Percentiles rank a stretch among this genome's conserved stretches.
phyloP scores from a whole-genome alignment of 148 eudicot genomes.

The Polygonum maritimum region DNA sequence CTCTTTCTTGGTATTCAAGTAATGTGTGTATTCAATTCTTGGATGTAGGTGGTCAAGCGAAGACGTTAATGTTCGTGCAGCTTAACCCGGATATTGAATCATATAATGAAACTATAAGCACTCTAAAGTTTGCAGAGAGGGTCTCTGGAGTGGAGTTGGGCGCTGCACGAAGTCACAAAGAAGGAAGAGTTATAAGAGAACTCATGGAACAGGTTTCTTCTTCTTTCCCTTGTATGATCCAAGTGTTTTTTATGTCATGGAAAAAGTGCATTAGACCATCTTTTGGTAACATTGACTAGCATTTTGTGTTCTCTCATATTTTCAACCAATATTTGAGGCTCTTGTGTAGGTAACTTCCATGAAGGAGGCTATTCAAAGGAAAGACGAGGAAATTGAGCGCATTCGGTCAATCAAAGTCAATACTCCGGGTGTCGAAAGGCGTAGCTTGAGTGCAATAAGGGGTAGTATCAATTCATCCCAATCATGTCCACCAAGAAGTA shows the following conservation, averaged over 20 bases:
- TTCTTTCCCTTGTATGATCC: background rate
- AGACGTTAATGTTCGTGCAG: slow-evolving; percentile 97
- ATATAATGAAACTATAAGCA: slow-evolving; percentile 81
- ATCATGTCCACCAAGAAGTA: slow-evolving; percentile 59
- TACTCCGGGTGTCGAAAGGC: slow-evolving; percentile 35
- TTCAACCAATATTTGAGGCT: background rate
- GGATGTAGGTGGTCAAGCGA: slow-evolving; percentile 88
- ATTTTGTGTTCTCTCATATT: no score
- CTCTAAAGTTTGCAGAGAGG: slow-evolving; percentile 95
- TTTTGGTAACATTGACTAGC: background rate
- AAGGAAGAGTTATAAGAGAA: slow-evolving; percentile 81
- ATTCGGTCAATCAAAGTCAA: slow-evolving; percentile 37
- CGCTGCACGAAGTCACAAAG: slow-evolving; percentile 81
- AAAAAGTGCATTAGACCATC: background rate
- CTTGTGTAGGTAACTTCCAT: slow-evolving; percentile 48
- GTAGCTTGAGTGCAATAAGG: slow-evolving; percentile 29
- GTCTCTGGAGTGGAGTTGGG: slow-evolving; percentile 99
- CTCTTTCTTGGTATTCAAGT: background rate
- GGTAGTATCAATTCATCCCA: slow-evolving; percentile 15
- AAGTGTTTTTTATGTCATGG: no score
- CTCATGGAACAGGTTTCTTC: slow-evolving; percentile 82
- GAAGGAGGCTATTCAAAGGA: slow-evolving; percentile 59
- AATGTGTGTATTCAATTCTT: background rate
- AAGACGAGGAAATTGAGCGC: slow-evolving; percentile 74
- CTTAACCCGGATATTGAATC: slow-evolving; percentile 95